Base-by-base conservation (phyloP, 1,284 basidiomycete genomes). In the Gomphus sp. region DNA sequence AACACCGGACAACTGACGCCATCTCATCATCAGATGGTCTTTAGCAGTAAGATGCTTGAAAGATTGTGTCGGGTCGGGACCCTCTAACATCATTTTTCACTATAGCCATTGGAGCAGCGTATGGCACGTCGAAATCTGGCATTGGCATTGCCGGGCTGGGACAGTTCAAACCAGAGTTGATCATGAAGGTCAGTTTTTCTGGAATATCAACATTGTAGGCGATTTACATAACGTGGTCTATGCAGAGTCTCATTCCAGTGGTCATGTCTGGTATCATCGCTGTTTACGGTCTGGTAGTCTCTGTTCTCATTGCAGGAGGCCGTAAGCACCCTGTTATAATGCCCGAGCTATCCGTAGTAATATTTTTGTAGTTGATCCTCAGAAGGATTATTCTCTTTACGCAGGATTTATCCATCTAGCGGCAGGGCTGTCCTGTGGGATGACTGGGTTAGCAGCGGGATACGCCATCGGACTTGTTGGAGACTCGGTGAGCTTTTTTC, bases 391-490 rank as follows among this genome's bases (percentile, higher is more conserved):
- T 70, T 78, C 85, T 52, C 80, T 93, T 50, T 93, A 87, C 68
- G 82, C 86, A 16, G 96, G 97, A 45, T 97, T 97, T 72, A 81
- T 97, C 51, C 96, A 99, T 71, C 85, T 99, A 33, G 93, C 89
- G 10, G 97, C 96, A 11, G 96, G 97, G 33, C 76, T 98, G 36
- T 85, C 93, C 6, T 95, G 93, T 69, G 95, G 95, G 16, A 74
- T 93, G 64, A 94, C 96, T 12, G 96, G 96, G 60, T 73, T 99
- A 51, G 90, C 94, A n/a, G 96, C 96, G 2, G 96, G 96, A 7
- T 96, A 94, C 69, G 94, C 96, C n/a, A 96, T 99, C 70, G 96
- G 96, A 36, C 84, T 89, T 62, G 93, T 98, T 31, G 96, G 95
- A 59, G 96, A 99, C 69, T 86, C 95, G 25, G 94, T 93, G 66